Evolutionary conservation across 2,329 filamentous ascomycete species (phyloP).

Genomic region (Xylaria multiplex): DNA sequence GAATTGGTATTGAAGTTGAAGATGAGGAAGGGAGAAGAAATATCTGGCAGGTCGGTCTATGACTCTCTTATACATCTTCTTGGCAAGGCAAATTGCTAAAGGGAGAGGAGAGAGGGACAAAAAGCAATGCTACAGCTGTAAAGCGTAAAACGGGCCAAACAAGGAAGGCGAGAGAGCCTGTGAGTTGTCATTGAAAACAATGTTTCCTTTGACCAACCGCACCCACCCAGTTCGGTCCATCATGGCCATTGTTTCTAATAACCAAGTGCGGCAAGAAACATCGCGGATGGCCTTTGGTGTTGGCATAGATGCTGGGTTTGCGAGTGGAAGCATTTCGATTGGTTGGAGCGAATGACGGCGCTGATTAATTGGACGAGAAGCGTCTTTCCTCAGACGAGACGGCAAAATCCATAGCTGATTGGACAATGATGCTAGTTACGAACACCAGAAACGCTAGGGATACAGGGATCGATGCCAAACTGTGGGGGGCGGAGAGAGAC

Average conservation of each 20-base stretch:
- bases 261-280: conserved; percentile 1
- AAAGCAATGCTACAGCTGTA: conserved; percentile 14
- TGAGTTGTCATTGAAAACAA: conserved; percentile 2
- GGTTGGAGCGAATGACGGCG: conserved; percentile 5
- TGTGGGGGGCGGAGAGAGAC: too few species aligned
- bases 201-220: neutral
- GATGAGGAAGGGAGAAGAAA: conserved; percentile 13
- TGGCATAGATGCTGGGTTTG: conserved; percentile 3
- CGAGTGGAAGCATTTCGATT: conserved; percentile 14
- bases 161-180: neutral
- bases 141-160: neutral
- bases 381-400: conserved; percentile 20
- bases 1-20: conserved; percentile 1
- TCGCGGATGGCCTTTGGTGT: conserved; percentile 8
- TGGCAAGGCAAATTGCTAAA: neutral
- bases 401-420: conserved; percentile 15
- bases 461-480: neutral
- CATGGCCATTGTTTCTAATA: conserved; percentile 13
- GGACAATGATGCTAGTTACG: conserved; percentile 3
- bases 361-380: conserved; percentile 30
- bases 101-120: neutral
- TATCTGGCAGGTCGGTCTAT: conserved; percentile 4
- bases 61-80: conserved; percentile 30
- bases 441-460: neutral
- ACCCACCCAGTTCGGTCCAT: neutral